A percentile compares a stretch with the other conserved stretches of the same genome.
These are phyloP conservation scores for Anthoceros angustus DNA, from an alignment of 225 moss, liverwort and hornwort species.

Conservation along the genomic window DNA sequence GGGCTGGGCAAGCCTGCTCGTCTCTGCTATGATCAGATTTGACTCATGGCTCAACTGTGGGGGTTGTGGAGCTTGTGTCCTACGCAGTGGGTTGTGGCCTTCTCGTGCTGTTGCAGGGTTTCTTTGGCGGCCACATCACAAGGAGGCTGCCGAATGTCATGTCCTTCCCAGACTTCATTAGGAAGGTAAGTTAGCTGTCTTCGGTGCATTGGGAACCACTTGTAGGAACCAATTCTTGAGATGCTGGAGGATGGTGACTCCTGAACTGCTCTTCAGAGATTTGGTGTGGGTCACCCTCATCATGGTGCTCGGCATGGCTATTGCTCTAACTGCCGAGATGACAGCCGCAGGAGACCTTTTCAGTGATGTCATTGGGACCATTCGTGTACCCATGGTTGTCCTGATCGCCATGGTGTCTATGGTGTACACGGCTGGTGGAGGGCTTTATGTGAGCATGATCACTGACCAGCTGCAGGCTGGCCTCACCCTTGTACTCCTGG, in stretches of 20 bases:
- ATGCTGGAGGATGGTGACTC: too few species aligned
- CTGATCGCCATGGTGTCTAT: not conserved
- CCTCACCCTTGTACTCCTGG: not conserved
- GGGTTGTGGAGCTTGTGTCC: not conserved
- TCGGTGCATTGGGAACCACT: too few species aligned
- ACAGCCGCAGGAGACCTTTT: not conserved
- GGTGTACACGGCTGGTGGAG: not conserved
- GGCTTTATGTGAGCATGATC: not conserved
- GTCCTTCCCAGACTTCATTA: not conserved
- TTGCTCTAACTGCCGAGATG: not conserved
- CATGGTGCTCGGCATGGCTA: not conserved
- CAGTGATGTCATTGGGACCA: not conserved
- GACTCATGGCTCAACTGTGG: not conserved
- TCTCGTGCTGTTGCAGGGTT: not conserved
- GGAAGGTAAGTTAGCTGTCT: conserved; percentile 1
- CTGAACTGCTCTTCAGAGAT: not conserved
- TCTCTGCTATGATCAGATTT: too few species aligned
- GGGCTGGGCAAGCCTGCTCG: too few species aligned
- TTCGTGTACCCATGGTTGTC: not conserved
- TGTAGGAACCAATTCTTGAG: too few species aligned
- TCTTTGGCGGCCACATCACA: not conserved
- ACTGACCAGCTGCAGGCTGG: not conserved
- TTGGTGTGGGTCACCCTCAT: conserved; percentile 2
- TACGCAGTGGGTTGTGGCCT: not conserved
- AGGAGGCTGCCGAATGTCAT: not conserved